Percentiles rank a stretch among this genome's conserved stretches.
phyloP scores from a whole-genome alignment of 257 asterid species.

The Cinchona pubescens region DNA sequence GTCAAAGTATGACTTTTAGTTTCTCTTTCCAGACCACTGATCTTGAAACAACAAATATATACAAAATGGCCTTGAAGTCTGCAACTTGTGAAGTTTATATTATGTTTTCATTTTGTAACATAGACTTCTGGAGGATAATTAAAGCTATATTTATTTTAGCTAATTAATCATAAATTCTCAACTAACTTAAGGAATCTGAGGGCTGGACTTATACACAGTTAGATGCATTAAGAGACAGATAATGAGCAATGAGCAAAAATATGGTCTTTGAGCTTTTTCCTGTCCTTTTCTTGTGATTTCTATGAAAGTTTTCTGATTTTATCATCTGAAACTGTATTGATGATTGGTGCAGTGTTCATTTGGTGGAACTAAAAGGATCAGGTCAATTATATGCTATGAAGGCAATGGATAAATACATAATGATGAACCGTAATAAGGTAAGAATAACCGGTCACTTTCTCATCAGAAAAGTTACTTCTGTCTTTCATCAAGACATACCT shows the following conservation, averaged over 20 bases:
- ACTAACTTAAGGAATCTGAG: neutral
- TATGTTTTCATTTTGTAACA: too few species aligned
- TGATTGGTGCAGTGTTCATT: slow-evolving; percentile 73
- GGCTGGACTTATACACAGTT: neutral
- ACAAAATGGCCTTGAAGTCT: too few species aligned
- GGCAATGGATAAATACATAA: slow-evolving; percentile 95
- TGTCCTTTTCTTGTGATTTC: neutral
- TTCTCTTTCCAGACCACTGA: too few species aligned
- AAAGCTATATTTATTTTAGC: too few species aligned
- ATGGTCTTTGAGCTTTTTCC: neutral
- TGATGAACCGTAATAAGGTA: slow-evolving; percentile 96
- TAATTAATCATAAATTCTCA: neutral
- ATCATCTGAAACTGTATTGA: slow-evolving; percentile 1
- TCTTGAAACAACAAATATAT: too few species aligned
- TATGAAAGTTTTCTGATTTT: neutral
- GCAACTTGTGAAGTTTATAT: too few species aligned
- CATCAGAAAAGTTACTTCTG: neutral
- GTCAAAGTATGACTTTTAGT: too few species aligned
- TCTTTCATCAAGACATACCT: neutral
- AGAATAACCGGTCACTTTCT: neutral
- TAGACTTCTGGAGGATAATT: too few species aligned
- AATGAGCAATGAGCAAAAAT: neutral
- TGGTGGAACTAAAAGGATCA: slow-evolving; percentile 83
- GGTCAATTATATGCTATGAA: slow-evolving; percentile 89
- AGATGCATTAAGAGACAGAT: neutral